phyloP scores from a whole-genome alignment of 208 protist genomes.

The Naegleria lovaniensis region DNA sequence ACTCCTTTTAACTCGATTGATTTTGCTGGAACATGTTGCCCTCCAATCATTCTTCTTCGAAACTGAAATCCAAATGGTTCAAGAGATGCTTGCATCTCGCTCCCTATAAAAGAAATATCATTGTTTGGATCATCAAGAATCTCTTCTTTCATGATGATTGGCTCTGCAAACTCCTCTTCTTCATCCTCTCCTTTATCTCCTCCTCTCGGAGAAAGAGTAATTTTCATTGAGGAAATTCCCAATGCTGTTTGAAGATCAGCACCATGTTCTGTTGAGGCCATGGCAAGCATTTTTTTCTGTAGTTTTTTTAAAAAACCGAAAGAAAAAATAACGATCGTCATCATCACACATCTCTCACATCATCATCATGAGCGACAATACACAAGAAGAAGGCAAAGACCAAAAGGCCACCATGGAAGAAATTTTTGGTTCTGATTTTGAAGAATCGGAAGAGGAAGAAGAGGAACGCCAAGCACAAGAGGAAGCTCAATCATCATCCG shows the following conservation, averaged over 20 bases:
- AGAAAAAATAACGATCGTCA: too few relatives aligned
- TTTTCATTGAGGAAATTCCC: background rate
- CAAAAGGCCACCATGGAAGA: background rate
- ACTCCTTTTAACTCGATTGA: background rate
- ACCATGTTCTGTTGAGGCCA: too few relatives aligned
- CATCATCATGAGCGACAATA: too few relatives aligned
- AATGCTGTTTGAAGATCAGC: too few relatives aligned
- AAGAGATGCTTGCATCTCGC: background rate
- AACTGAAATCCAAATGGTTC: background rate
- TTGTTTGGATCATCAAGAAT: background rate
- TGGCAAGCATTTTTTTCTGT: too few relatives aligned
- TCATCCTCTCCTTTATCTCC: background rate
- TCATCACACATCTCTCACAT: too few relatives aligned
- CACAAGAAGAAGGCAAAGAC: too few relatives aligned
- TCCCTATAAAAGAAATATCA: background rate
- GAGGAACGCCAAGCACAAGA: background rate
- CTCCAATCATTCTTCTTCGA: background rate
- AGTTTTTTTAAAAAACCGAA: too few relatives aligned
- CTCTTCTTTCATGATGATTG: background rate
- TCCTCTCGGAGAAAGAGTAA: background rate
- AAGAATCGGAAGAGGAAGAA: background rate
- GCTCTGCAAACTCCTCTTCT: background rate
- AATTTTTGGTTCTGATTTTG: background rate
- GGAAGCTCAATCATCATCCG: background rate
- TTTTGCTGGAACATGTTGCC: background rate